Percentiles rank a stretch among this genome's conserved stretches.
These are phyloP conservation scores for Phytophthora rubi DNA, from an alignment of 352 stramenopile genomes.

Conservation along the genomic window DNA sequence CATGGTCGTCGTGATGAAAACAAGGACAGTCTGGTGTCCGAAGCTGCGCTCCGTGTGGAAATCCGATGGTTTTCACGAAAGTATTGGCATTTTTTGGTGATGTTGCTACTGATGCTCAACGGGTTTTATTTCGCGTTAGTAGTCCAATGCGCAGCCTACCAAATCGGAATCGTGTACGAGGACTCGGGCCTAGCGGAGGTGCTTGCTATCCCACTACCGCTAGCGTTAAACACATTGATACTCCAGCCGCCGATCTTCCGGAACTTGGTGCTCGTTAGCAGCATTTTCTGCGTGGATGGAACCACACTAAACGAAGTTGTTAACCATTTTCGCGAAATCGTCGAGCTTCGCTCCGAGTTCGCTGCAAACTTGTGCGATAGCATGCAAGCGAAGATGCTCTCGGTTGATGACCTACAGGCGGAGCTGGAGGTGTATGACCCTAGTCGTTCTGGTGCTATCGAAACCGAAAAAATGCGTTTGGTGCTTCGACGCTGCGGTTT, in stretches of 20 bases:
- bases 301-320: slow-evolving; percentile 56
- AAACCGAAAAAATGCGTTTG: slow-evolving; percentile 45
- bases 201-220: slow-evolving; percentile 43
- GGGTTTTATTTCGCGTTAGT: slow-evolving; percentile 63
- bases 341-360: slow-evolving; percentile 59
- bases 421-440: slow-evolving; percentile 35
- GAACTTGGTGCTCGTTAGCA: slow-evolving; percentile 61
- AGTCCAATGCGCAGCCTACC: slow-evolving; percentile 59
- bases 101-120: slow-evolving; percentile 70
- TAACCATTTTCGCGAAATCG: slow-evolving; percentile 60
- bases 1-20: not conserved
- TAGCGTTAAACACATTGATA: slow-evolving; percentile 55
- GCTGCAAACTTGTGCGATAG: slow-evolving; percentile 27
- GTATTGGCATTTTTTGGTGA: slow-evolving; percentile 63
- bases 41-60: slow-evolving; percentile 7
- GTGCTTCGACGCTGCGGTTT: slow-evolving; percentile 49
- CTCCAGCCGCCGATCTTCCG: slow-evolving; percentile 64
- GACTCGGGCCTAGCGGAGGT: slow-evolving; percentile 30
- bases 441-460: slow-evolving; percentile 33
- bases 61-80: slow-evolving; percentile 66
- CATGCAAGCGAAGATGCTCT: slow-evolving; percentile 24
- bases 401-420: slow-evolving; percentile 35
- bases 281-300: slow-evolving; percentile 59
- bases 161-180: slow-evolving; percentile 33
- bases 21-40: slow-evolving; percentile 2